These are phyloP conservation scores for Aspergillus avenaceus DNA, from an alignment of 495 filamentous ascomycete genomes.

Conservation along the genomic window DNA sequence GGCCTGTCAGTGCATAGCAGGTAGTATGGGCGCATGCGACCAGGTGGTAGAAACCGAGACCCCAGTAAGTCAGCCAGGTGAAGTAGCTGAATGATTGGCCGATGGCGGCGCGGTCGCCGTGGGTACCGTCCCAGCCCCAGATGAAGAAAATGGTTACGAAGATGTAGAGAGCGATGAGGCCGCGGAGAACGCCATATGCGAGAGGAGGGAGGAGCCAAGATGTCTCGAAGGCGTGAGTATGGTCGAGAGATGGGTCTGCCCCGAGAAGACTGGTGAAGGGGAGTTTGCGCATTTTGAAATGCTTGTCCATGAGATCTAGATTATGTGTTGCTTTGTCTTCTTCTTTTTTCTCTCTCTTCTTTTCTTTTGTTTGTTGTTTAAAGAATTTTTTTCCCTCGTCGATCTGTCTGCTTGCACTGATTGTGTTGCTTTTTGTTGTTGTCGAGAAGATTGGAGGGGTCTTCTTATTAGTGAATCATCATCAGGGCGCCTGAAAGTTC, in stretches of 20 bases:
- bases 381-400: background rate
- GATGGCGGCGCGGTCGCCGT: conserved; percentile 35
- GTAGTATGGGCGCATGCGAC: conserved; percentile 61
- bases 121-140: conserved; percentile 54
- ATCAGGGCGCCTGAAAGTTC: background rate
- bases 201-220: conserved; percentile 72
- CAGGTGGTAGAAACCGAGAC: conserved; percentile 72
- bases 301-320: background rate
- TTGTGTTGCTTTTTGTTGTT: no score
- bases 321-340: background rate
- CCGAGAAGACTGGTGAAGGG: conserved; percentile 22
- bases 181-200: conserved; percentile 54
- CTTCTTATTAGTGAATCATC: background rate
- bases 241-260: conserved; percentile 45
- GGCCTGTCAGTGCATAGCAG: conserved; percentile 54
- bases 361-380: background rate
- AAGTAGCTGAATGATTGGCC: conserved; percentile 69
- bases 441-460: no score
- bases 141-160: conserved; percentile 68
- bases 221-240: conserved; percentile 62
- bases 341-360: background rate
- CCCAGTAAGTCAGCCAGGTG: conserved; percentile 77
- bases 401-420: no score
- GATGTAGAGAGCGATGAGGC: conserved; percentile 61
- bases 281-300: conserved; percentile 16